Base-by-base conservation (phyloP, 1,284 basidiomycete species). In the Cryptococcus hybrid region DNA sequence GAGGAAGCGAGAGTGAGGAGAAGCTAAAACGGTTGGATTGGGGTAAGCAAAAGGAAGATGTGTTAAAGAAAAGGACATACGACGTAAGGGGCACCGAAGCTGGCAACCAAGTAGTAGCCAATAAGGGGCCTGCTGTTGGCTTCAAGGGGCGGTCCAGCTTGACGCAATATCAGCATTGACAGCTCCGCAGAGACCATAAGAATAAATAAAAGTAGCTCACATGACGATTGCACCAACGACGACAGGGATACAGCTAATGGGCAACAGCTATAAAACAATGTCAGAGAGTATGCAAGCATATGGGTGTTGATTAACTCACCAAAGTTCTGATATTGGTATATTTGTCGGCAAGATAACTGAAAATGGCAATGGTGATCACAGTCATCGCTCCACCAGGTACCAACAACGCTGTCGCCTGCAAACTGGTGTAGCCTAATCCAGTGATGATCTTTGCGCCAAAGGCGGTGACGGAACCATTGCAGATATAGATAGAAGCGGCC, bases 381-480 rank as follows among this genome's bases (percentile, higher is more conserved):
- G 82, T 82, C 7, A 79, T 72, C 5, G 75, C 78, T 2, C 82
- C 78, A 2, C 77, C 79, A 1, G 79, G 79, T 36, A 78, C 78
- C 24, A 66, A 63, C 36, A 82, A 68, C 5, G 80, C 76, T 56
- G 80, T 80, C 2, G 78, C 74, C 40, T 78, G 71, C 1, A 82
- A 66, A 2, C 75, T 68, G 1, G 75, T 73, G 69, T 81, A 82
- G 5, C 81, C 81, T 49, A 82, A 80, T 2, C 67, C 64, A 47
- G 66, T 64, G 68, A 82, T 78, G 61, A 83, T 81, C 47, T 77
- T 64, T 0, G 80, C 75, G 5, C 80, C 80, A 57, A 83, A 83
- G 0, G 78, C 80, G 3, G 73, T 76, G 68, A 81, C 62, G 56
- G 79, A 54, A 57, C 72, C 63, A 70, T 80, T 70, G 59, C 67